phyloP scores from a whole-genome alignment of 2,329 filamentous ascomycete species.

The Eurotiales sp. region DNA sequence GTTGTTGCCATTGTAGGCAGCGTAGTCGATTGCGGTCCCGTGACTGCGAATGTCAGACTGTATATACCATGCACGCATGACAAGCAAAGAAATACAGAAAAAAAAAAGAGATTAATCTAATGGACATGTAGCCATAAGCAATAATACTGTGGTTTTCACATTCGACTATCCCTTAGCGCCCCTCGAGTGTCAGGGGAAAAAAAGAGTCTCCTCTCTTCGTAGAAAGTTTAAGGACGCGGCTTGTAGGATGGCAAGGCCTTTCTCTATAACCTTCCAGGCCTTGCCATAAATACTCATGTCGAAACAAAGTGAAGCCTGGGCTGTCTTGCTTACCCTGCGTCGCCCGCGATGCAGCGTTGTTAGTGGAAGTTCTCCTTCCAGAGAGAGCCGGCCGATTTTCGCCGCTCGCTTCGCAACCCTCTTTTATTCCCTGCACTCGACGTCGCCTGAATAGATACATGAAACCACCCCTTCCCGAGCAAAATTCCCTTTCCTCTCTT shows the following conservation, averaged over 20 bases:
- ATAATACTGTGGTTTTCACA: not conserved
- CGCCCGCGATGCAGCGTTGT: not conserved
- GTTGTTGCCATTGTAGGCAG: slow-evolving; percentile 1
- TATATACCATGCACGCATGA: slow-evolving; percentile 9
- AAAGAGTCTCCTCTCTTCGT: too few species aligned
- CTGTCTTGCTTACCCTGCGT: too few species aligned
- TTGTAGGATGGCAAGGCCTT: too few species aligned
- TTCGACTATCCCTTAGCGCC: too few species aligned
- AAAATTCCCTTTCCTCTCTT: not conserved
- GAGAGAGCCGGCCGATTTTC: slow-evolving; percentile 11
- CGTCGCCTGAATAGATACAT: not conserved
- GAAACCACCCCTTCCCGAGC: not conserved
- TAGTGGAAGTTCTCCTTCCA: not conserved
- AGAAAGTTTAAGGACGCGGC: too few species aligned
- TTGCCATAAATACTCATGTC: too few species aligned
- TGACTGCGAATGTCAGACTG: slow-evolving; percentile 5
- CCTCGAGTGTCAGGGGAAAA: too few species aligned
- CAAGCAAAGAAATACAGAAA: slow-evolving; percentile 1
- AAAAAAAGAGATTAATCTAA: not conserved
- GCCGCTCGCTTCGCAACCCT: slow-evolving; percentile 7
- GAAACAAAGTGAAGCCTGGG: too few species aligned
- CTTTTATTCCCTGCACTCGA: slow-evolving; percentile 1
- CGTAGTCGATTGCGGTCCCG: slow-evolving; percentile 2
- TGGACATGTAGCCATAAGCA: not conserved
- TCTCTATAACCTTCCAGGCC: too few species aligned